phyloP scores from a whole-genome alignment of 116 monocot species.

The Iris pallida region DNA sequence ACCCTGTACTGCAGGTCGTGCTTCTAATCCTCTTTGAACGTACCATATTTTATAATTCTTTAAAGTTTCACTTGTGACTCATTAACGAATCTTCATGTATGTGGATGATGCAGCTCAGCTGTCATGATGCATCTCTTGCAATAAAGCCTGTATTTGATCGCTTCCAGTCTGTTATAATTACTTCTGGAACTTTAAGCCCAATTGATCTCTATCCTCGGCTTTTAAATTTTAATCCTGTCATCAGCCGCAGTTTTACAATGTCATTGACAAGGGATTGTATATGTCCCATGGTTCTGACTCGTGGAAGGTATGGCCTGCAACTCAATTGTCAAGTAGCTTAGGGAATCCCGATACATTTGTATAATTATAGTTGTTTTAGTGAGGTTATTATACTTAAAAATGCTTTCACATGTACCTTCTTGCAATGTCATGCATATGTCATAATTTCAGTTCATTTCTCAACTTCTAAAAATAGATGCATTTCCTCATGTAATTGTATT shows the following conservation, averaged over 20 bases:
- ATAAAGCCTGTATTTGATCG: constrained; percentile 97
- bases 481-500: background rate
- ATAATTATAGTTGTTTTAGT: background rate
- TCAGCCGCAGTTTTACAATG: constrained; percentile 95
- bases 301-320: constrained; percentile 73
- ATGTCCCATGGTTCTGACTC: constrained; percentile 98
- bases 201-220: constrained; percentile 98
- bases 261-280: constrained; percentile 98
- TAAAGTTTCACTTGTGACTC: background rate
- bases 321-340: background rate
- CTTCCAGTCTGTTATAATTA: constrained; percentile 93
- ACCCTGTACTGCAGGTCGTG: constrained; percentile 87
- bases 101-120: constrained; percentile 66
- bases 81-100: constrained; percentile 1
- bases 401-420: background rate
- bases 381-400: background rate
- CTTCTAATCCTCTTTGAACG: constrained; percentile 10
- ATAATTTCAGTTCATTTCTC: background rate
- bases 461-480: background rate
- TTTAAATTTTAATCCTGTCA: constrained; percentile 91
- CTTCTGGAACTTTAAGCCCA: constrained; percentile 97
- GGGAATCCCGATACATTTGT: background rate
- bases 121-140: constrained; percentile 96
- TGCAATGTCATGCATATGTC: background rate
- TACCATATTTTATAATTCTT: constrained; percentile 1